phyloP scores from a whole-genome alignment of 306 rosid species.

The Dryas drummondii region DNA sequence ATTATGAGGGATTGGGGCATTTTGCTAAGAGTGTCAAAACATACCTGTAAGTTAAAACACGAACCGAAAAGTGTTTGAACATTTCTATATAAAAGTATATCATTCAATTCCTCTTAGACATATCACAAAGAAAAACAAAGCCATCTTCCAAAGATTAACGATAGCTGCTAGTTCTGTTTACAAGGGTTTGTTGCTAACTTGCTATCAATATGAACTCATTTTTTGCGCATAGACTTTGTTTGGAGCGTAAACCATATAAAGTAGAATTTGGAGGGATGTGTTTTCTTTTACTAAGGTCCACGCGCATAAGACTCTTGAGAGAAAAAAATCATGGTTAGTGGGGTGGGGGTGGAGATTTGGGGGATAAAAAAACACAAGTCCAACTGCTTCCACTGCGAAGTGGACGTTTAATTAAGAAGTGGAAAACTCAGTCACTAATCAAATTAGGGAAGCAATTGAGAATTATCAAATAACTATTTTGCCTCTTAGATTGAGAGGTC shows the following conservation, averaged over 20 bases:
- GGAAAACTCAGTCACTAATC: slow-evolving; percentile 37
- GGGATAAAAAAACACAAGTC: slow-evolving; percentile 35
- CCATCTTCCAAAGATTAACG: no score
- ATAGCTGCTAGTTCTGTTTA: not conserved
- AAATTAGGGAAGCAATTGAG: no score
- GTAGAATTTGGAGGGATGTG: slow-evolving; percentile 7
- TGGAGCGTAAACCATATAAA: slow-evolving; percentile 31
- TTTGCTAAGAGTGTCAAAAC: no score
- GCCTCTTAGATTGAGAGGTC: not conserved
- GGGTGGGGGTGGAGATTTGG: not conserved
- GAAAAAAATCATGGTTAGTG: slow-evolving; percentile 15
- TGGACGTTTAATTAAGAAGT: slow-evolving; percentile 26
- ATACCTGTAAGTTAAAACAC: no score
- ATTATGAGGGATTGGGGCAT: not conserved
- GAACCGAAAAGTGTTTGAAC: no score
- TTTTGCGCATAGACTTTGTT: slow-evolving; percentile 4
- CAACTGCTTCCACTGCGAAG: slow-evolving; percentile 78
- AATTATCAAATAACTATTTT: not conserved
- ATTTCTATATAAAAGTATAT: no score
- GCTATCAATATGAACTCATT: slow-evolving; percentile 29
- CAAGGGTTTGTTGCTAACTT: not conserved
- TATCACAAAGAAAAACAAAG: no score
- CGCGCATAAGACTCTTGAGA: slow-evolving; percentile 51
- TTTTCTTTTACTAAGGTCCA: slow-evolving; percentile 61
- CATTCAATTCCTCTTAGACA: no score